Evolutionary conservation across 805 yeast species (phyloP).

Genomic region (Candida insectalens): DNA sequence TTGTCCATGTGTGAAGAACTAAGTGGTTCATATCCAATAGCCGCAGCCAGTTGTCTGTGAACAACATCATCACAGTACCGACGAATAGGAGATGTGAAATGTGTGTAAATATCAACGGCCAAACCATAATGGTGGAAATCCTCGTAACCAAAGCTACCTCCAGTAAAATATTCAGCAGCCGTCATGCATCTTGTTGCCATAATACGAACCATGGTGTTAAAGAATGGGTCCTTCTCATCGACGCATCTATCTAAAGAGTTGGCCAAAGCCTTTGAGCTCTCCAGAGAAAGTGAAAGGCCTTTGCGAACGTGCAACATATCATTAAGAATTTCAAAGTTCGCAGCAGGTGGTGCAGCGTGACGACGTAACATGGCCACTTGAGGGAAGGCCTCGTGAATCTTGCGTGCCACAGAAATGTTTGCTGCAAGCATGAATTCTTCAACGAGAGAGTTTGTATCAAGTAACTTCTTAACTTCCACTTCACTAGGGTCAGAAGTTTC

Average conservation of each 20-base stretch:
- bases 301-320: constrained; percentile 82
- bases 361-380: constrained; percentile 98
- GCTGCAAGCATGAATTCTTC: constrained; percentile 98
- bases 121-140: constrained; percentile 96
- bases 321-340: constrained; percentile 82
- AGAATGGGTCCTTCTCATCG: constrained; percentile 77
- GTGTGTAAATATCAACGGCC: constrained; percentile 96
- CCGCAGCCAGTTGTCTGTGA: constrained; percentile 96
- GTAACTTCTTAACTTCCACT: constrained; percentile 79
- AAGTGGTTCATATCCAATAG: constrained; percentile 85
- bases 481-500: constrained; percentile 96
- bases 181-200: constrained; percentile 99
- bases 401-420: constrained; percentile 89
- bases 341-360: constrained; percentile 94
- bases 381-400: constrained; percentile 86
- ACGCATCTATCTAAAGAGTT: constrained; percentile 85
- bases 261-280: constrained; percentile 84
- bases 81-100: constrained; percentile 96
- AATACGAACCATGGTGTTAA: constrained; percentile 87
- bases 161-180: constrained; percentile 95
- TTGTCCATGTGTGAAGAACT: constrained; percentile 81
- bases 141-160: constrained; percentile 82
- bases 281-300: constrained; percentile 64
- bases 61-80: constrained; percentile 97
- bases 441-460: constrained; percentile 90